Base-by-base conservation (phyloP, 2,329 filamentous ascomycete species). In the Teratosphaeria zuluensis region DNA sequence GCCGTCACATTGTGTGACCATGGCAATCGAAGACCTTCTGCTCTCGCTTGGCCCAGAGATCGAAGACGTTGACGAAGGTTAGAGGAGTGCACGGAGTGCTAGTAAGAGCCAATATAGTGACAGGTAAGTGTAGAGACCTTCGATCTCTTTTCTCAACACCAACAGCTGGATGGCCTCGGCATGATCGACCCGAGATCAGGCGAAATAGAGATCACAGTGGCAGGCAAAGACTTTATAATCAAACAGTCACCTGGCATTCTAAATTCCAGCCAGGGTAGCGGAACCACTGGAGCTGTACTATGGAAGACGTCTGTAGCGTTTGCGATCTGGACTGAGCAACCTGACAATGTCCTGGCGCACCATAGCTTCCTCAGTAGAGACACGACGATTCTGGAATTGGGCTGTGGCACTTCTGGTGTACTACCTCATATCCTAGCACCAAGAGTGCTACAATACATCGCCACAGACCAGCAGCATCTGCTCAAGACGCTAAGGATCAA, bases 291-390 rank as follows among this genome's bases (percentile, higher is more conserved):
- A 53, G 88, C 88, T 69, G 84, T 96, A 19, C 78, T 97, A 8
- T 99, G 94, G 94, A 91, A 89, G 73, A 87, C 96, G 65, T 92
- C 90, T 0, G 90, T 92, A 8, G 78, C 85, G 52, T 85, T 97
- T 69, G 89, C 92, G 24, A 78, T 84, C 63, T 97, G 90, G 90
- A 80, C 97, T 53, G 79, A 84, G 35, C 79, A 80, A 3, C 73
- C 80, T 1, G 69, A 73, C 32, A 91, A 90, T 70, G 72, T 84
- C 0, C 79, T 96, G 54, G 84, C 86, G 74, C 71, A 74, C 42
- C 66, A 74, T 58, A 75, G 74, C 53, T 67, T 86, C 55, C 77
- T 92, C 7, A 73, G 77, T 28, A 60, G 77, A 0, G 65, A 76
- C 1, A 85, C 88, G 4, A 77, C 77, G 5, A 78, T 92, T 21